phyloP scores from a whole-genome alignment of 257 asterid species.

The Salvia miltiorrhiza region DNA sequence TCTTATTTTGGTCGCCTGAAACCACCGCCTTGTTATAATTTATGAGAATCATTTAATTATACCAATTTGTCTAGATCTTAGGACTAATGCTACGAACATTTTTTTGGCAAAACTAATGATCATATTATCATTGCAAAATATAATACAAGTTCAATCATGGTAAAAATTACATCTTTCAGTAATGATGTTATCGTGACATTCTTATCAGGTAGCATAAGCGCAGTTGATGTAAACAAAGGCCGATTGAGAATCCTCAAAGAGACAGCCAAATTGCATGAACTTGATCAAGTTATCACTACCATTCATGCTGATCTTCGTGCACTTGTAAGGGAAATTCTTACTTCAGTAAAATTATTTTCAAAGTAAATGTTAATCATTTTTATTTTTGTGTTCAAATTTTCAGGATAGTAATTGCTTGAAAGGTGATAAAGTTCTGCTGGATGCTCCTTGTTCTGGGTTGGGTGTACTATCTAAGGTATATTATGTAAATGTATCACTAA shows the following conservation, averaged over 20 bases:
- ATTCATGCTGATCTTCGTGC: slow-evolving; percentile 72
- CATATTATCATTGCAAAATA: background rate
- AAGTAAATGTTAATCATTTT: background rate
- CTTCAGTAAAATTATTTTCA: background rate
- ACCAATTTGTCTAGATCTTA: background rate
- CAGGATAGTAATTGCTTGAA: slow-evolving; percentile 47
- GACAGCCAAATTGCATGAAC: slow-evolving; percentile 73
- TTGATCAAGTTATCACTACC: slow-evolving; percentile 51
- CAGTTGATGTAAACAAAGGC: slow-evolving; percentile 79
- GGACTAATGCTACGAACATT: background rate
- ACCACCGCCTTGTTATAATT: background rate
- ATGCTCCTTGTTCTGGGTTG: slow-evolving; percentile 95
- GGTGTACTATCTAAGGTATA: slow-evolving; percentile 93
- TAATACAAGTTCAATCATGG: background rate
- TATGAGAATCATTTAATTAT: no score
- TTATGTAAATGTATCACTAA: background rate
- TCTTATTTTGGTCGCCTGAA: background rate
- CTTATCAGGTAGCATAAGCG: slow-evolving; percentile 63
- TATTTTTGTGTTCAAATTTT: background rate
- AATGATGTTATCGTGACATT: background rate
- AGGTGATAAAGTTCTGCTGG: slow-evolving; percentile 86
- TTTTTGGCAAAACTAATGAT: background rate
- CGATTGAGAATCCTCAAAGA: slow-evolving; percentile 86
- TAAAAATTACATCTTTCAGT: slow-evolving; percentile 1
- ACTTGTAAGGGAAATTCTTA: slow-evolving; percentile 44